Conservation (phyloP, 225 moss, liverwort and hornwort species). For the Pseudoscleropodium purum region DNA sequence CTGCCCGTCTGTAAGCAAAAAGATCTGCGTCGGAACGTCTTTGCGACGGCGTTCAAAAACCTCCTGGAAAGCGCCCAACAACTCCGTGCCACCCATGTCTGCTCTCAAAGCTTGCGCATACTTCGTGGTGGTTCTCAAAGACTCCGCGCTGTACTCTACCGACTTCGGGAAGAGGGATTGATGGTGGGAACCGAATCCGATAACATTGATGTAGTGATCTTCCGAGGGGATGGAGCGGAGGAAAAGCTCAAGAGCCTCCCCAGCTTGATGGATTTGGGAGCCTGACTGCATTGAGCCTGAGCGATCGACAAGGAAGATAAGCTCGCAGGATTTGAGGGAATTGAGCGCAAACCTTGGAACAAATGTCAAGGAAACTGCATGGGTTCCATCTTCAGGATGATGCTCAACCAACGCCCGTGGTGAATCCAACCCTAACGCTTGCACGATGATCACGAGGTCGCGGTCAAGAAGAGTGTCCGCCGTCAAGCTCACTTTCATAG, state of each 20-base stretch:
- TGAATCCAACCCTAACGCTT: slow-evolving; percentile 5
- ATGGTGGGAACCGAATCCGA: slow-evolving; percentile 30
- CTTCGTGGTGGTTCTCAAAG: background rate
- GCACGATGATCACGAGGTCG: slow-evolving; percentile 37
- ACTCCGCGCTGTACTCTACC: slow-evolving; percentile 8
- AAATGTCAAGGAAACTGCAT: slow-evolving; percentile 37
- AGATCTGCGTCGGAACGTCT: slow-evolving; percentile 33
- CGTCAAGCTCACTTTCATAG: slow-evolving; percentile 13
- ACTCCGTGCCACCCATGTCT: slow-evolving; percentile 40
- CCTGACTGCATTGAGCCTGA: slow-evolving; percentile 28
- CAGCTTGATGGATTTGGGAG: slow-evolving; percentile 5
- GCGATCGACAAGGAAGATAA: slow-evolving; percentile 47
- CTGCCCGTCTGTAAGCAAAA: slow-evolving; percentile 51
- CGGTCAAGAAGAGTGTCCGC: slow-evolving; percentile 14
- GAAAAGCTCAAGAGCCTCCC: slow-evolving; percentile 32
- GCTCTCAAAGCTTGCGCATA: slow-evolving; percentile 20
- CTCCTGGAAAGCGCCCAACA: slow-evolving; percentile 16
- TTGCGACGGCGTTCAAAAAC: slow-evolving; percentile 12
- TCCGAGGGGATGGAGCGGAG: slow-evolving; percentile 41
- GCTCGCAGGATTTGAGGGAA: slow-evolving; percentile 9
- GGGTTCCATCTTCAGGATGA: slow-evolving; percentile 22
- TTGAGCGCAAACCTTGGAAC: slow-evolving; percentile 34
- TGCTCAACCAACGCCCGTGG: slow-evolving; percentile 36
- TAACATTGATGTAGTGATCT: slow-evolving; percentile 43
- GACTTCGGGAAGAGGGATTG: slow-evolving; percentile 24